Conservation (phyloP, 495 filamentous ascomycete genomes). For the Cercophora newfieldiana region DNA sequence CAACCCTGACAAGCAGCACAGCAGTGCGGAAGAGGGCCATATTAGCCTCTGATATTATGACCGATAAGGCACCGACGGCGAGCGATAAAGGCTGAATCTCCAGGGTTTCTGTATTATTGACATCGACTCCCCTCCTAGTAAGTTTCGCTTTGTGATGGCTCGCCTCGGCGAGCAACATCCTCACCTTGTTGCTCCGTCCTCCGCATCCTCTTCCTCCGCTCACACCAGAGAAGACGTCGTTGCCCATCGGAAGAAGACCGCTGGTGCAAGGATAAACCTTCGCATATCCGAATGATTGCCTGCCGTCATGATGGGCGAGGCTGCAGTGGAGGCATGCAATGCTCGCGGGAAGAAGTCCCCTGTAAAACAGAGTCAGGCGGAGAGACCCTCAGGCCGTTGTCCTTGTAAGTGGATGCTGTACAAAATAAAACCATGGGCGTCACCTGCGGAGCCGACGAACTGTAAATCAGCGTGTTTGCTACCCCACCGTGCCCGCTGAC, state of each 20-base stretch:
- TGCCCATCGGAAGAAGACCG: neutral
- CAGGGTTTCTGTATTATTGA: neutral
- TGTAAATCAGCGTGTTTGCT: neutral
- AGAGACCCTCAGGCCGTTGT: neutral
- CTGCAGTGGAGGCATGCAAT: neutral
- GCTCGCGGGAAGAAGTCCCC: neutral
- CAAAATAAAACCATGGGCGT: neutral
- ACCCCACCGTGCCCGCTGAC: neutral
- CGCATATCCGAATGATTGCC: neutral
- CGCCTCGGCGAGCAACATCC: neutral
- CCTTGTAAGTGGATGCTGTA: neutral
- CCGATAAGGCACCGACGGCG: slow-evolving; percentile 17
- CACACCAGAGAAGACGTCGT: neutral
- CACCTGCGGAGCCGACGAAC: neutral
- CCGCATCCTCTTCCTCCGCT: too few relatives aligned
- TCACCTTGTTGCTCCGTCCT: neutral
- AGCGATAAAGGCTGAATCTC: slow-evolving; percentile 13
- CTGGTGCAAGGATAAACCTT: neutral
- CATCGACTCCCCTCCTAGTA: neutral
- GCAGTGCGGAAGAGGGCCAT: slow-evolving; percentile 5
- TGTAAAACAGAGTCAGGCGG: neutral
- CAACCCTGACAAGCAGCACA: neutral
- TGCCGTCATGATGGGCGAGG: neutral
- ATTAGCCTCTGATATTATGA: slow-evolving; percentile 20
- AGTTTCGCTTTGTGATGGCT: neutral